A percentile compares a stretch with the other conserved stretches of the same genome.
Evolutionary conservation across 257 asterid genomes (phyloP).

Genomic region (Buddleja alternifolia): DNA sequence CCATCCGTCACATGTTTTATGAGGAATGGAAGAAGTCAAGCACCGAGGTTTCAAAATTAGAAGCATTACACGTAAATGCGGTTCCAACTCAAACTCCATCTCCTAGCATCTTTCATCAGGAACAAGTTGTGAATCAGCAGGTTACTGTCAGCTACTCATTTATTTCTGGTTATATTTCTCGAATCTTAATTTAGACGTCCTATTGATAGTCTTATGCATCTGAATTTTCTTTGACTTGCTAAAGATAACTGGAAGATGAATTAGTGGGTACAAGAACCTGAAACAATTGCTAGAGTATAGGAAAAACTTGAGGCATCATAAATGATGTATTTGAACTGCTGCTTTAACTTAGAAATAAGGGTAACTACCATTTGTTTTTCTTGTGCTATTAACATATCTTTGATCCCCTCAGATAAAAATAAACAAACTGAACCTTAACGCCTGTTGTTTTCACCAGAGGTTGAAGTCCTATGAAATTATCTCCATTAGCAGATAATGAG

Average conservation of each 20-base stretch:
- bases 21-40: constrained; percentile 47
- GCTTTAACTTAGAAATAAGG: neutral
- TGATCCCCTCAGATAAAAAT: too few species aligned
- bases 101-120: constrained; percentile 41
- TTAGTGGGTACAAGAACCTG: constrained; percentile 32
- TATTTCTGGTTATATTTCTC: constrained; percentile 28
- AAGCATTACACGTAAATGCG: constrained; percentile 43
- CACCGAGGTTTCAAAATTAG: constrained; percentile 38
- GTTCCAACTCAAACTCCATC: constrained; percentile 39
- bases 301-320: neutral
- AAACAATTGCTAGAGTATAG: neutral
- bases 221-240: too few species aligned
- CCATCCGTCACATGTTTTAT: constrained; percentile 62
- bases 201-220: constrained; percentile 1
- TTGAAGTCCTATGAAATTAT: too few species aligned
- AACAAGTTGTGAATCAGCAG: constrained; percentile 51
- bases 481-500: too few species aligned
- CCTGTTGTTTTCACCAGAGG: too few species aligned
- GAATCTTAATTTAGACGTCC: neutral
- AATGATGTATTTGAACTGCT: too few species aligned
- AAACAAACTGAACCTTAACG: too few species aligned
- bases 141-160: constrained; percentile 42
- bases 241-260: too few species aligned
- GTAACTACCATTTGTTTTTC: neutral
- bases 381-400: too few species aligned